These are phyloP conservation scores for Arctium lappa DNA, from an alignment of 129 eudicot genomes.

Conservation along the genomic window DNA sequence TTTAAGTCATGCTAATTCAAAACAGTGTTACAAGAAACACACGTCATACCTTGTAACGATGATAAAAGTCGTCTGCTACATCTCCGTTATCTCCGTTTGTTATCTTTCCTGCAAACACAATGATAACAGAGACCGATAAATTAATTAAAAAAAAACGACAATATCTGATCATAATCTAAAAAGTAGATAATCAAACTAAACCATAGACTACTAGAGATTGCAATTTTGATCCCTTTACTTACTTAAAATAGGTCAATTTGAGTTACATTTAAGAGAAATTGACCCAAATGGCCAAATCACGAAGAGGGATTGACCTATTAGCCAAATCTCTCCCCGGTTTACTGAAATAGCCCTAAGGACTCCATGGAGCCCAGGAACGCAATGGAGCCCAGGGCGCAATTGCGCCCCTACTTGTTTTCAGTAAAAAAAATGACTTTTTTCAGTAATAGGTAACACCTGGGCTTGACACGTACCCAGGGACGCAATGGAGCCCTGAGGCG, in stretches of 20 bases:
- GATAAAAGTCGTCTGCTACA: constrained; percentile 29
- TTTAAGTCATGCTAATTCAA: background rate
- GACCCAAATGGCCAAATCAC: too few relatives aligned
- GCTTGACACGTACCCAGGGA: too few relatives aligned
- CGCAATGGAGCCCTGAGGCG: too few relatives aligned
- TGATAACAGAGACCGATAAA: background rate
- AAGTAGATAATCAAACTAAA: background rate
- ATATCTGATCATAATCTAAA: background rate
- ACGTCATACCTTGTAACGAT: constrained; percentile 28
- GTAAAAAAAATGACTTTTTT: too few relatives aligned
- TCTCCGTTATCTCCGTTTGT: constrained; percentile 25
- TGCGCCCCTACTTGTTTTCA: too few relatives aligned
- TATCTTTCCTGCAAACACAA: constrained; percentile 9
- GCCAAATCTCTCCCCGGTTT: too few relatives aligned
- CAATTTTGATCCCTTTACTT: background rate
- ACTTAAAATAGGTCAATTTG: background rate
- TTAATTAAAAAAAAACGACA: background rate
- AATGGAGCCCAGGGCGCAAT: too few relatives aligned
- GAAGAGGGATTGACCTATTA: too few relatives aligned
- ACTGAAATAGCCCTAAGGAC: too few relatives aligned
- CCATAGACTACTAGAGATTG: background rate
- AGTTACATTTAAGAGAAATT: background rate
- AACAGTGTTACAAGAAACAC: background rate
- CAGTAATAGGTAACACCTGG: too few relatives aligned
- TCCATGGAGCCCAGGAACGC: too few relatives aligned